A percentile compares a stretch with the other conserved stretches of the same genome.
These are phyloP conservation scores for Penicillium flavigenum DNA, from an alignment of 495 filamentous ascomycete genomes.

Conservation along the genomic window DNA sequence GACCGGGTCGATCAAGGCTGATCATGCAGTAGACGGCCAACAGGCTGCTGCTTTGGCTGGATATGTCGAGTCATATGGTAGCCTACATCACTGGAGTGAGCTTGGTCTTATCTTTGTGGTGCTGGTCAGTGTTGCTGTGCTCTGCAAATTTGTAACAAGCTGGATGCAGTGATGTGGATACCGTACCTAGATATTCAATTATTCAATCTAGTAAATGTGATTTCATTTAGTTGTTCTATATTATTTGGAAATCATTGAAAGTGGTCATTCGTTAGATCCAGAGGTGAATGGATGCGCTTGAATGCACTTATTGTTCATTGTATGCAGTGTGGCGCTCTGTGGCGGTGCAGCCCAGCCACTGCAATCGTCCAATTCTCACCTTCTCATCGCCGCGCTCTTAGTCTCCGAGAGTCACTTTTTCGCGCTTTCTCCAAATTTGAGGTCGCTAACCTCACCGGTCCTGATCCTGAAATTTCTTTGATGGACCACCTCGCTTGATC, in stretches of 20 bases:
- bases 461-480: not conserved
- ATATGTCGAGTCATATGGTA: conserved; percentile 60
- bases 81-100: conserved; percentile 52
- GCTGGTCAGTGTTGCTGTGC: conserved; percentile 31
- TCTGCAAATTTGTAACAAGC: conserved; percentile 28
- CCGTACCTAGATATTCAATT: not conserved
- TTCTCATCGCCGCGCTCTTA: conserved; percentile 19
- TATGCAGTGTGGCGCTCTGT: conserved; percentile 19
- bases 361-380: conserved; percentile 26
- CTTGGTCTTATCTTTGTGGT: conserved; percentile 57
- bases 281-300: not conserved
- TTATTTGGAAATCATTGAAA: not conserved
- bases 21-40: conserved; percentile 34
- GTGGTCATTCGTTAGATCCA: not conserved
- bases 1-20: conserved; percentile 44
- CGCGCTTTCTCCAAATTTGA: conserved; percentile 18
- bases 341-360: conserved; percentile 30
- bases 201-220: not conserved
- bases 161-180: conserved; percentile 13
- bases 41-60: conserved; percentile 41
- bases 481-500: conserved; percentile 27
- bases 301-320: not conserved
- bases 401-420: conserved; percentile 21
- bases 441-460: conserved; percentile 13
- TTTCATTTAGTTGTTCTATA: not conserved